These are phyloP conservation scores for Colletotrichum australisinense DNA, from an alignment of 2,329 filamentous ascomycete species.

Conservation along the genomic window DNA sequence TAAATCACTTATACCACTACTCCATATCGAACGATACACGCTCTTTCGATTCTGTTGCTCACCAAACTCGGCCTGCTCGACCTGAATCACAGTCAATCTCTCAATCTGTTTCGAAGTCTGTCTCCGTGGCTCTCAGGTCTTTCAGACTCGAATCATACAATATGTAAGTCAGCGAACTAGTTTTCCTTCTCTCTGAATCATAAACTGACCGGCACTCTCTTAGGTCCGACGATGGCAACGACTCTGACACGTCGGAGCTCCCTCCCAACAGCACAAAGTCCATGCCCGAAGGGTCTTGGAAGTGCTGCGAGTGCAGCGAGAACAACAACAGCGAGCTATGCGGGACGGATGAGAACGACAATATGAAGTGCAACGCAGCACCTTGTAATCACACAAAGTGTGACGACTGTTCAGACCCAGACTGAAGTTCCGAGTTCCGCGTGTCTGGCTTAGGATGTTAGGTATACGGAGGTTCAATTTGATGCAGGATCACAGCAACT, in stretches of 20 bases:
- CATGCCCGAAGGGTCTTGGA: constrained; percentile 18
- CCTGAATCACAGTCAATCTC: too few species aligned
- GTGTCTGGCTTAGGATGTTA: not conserved
- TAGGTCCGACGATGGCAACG: not conserved
- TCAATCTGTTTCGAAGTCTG: too few species aligned
- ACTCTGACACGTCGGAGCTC: not conserved
- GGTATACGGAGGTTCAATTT: not conserved
- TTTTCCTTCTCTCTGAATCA: not conserved
- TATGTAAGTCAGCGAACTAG: not conserved
- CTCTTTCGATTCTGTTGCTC: too few species aligned
- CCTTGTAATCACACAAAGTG: constrained; percentile 4
- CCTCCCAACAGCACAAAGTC: not conserved
- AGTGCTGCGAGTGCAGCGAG: constrained; percentile 7
- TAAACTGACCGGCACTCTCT: not conserved
- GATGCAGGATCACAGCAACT: not conserved
- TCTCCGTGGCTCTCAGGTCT: not conserved
- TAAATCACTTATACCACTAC: not conserved
- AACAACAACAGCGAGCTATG: constrained; percentile 18
- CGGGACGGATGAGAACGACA: constrained; percentile 1
- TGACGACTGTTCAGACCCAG: constrained; percentile 5
- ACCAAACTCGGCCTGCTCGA: too few species aligned
- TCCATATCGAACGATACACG: not conserved
- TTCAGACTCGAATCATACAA: not conserved
- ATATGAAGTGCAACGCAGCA: constrained; percentile 8
- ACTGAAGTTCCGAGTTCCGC: not conserved